Evolutionary conservation across 2,329 filamentous ascomycete species (phyloP).

Genomic region (Nigrospora sphaerica): DNA sequence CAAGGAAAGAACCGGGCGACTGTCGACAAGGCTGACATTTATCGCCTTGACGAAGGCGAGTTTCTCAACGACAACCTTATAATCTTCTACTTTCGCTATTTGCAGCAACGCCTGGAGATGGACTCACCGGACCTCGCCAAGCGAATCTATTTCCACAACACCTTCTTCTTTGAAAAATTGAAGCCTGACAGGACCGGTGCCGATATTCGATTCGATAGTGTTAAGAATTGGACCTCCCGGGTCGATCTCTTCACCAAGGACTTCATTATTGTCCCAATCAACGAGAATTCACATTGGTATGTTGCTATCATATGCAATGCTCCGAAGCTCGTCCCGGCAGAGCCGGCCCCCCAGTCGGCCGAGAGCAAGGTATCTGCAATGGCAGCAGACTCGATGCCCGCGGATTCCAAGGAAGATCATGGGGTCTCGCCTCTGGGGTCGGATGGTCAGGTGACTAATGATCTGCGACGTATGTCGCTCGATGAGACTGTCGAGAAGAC

Average conservation of each 20-base stretch:
- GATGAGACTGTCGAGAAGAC: background rate
- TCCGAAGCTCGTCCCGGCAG: constrained; percentile 40
- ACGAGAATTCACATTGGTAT: constrained; percentile 86
- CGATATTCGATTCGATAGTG: constrained; percentile 73
- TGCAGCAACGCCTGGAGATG: constrained; percentile 54
- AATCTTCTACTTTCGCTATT: constrained; percentile 74
- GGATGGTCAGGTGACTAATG: background rate
- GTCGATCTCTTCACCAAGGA: constrained; percentile 80
- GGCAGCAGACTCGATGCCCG: background rate
- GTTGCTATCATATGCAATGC: constrained; percentile 92
- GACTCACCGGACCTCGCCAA: constrained; percentile 48
- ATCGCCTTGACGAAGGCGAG: constrained; percentile 72
- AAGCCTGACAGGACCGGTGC: constrained; percentile 48
- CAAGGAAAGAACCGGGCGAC: constrained; percentile 54
- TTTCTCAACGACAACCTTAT: constrained; percentile 92
- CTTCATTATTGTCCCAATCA: constrained; percentile 88
- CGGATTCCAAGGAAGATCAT: background rate
- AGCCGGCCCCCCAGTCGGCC: constrained; percentile 20
- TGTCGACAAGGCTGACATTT: constrained; percentile 66
- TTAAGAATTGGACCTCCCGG: constrained; percentile 81
- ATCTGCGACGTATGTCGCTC: background rate
- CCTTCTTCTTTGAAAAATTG: constrained; percentile 80
- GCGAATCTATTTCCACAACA: constrained; percentile 83
- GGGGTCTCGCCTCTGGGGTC: background rate
- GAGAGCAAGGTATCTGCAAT: background rate